Evolutionary conservation across 2,329 filamentous ascomycete species (phyloP), one percentile per base, ranked within the genome.

Genomic region (Aspergillus pseudoterreus): DNA sequence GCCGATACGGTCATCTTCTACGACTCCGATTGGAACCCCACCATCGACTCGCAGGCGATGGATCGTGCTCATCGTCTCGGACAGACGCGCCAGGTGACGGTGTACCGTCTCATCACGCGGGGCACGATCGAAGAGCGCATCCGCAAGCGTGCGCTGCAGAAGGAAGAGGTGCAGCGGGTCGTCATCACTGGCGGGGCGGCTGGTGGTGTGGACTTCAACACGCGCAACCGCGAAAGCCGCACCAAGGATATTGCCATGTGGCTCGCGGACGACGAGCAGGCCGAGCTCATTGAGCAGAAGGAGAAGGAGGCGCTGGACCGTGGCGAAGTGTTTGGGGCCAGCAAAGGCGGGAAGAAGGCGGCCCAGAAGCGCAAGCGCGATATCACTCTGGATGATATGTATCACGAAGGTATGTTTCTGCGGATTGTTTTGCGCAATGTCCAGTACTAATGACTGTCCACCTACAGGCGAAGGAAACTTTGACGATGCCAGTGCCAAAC

Each of bases 1-100:
- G 94, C 94, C 17, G 94, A 99, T 70, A 99, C 94, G 0, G 94
- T 99, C 74, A 97, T 99, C 73, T 99, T 99, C 77, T 99, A 99
- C 80, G 94, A 99, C 70, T 95, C 90, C 10, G 94, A 99, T 71
- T 99, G 94, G 94, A 99, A 99, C 70, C 94, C 94, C 0, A 97
- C 94, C 3, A 97, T 97, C 65, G 94, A 99, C 71, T 95, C 90
- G 48, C 94, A 99, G 71, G 94, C 94, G 72, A 97, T 97, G 94
- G 94, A 99, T 72, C 88, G 94, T 71, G 94, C 94, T 11, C 94
- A 99, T 83, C 90, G 94, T 82, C 83, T 99, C 33, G 94, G 94
- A 45, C 92, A 99, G 72, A 97, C 92, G 2, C 84, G 84, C 60
- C 94, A 99, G 73, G 94, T 99, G 52, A 96, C 92, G 0, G 94